phyloP scores from a whole-genome alignment of 495 filamentous ascomycete genomes.

The Halenospora varia region DNA sequence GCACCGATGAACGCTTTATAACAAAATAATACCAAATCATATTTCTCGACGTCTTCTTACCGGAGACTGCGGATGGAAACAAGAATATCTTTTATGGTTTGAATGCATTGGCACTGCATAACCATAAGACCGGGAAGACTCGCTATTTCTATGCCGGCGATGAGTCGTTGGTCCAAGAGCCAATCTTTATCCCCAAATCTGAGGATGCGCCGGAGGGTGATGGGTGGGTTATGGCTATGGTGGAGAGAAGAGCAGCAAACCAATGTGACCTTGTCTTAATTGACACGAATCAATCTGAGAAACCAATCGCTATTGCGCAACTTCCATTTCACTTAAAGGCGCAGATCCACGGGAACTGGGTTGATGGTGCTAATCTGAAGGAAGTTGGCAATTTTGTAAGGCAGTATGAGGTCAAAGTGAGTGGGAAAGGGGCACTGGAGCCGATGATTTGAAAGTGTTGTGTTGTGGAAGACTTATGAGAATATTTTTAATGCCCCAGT shows the following conservation, averaged over 20 bases:
- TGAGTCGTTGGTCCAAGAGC: slow-evolving; percentile 49
- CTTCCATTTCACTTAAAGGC: slow-evolving; percentile 37
- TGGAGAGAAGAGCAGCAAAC: slow-evolving; percentile 46
- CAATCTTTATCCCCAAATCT: slow-evolving; percentile 46
- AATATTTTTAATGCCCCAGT: too few relatives aligned
- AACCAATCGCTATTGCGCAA: slow-evolving; percentile 43
- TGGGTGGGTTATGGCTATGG: slow-evolving; percentile 47
- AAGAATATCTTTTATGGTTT: background rate
- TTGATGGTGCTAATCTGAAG: too few relatives aligned
- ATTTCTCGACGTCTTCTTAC: slow-evolving; percentile 40
- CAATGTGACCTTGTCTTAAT: slow-evolving; percentile 44
- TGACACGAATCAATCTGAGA: slow-evolving; percentile 38
- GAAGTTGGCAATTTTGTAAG: too few relatives aligned
- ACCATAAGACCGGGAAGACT: background rate
- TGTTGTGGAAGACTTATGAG: too few relatives aligned
- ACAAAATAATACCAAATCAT: slow-evolving; percentile 47
- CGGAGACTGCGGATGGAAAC: too few relatives aligned
- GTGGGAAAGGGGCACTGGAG: too few relatives aligned
- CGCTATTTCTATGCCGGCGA: slow-evolving; percentile 37
- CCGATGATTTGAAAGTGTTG: too few relatives aligned
- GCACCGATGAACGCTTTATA: slow-evolving; percentile 52
- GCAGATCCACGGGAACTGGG: slow-evolving; percentile 42
- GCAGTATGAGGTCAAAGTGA: too few relatives aligned
- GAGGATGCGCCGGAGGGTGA: slow-evolving; percentile 42
- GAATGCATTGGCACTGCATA: background rate